Conservation (phyloP, 208 protist genomes). For the Acanthamoeba sp. region DNA sequence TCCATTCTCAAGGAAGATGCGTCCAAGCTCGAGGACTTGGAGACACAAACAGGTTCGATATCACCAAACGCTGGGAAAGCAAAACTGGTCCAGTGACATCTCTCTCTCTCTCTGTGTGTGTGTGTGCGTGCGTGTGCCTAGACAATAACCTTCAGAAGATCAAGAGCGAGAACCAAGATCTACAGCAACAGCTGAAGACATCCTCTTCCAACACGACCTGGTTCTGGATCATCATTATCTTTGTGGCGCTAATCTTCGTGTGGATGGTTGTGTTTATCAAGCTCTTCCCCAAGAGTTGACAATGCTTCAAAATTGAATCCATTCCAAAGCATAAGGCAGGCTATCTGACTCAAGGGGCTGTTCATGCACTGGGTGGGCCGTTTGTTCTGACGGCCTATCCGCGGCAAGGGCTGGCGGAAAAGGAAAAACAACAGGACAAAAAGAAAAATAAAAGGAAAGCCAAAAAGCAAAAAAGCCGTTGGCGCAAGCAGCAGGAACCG, state of each 20-base stretch:
- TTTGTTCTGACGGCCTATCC: too few relatives aligned
- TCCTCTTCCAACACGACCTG: conserved; percentile 15
- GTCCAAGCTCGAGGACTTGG: neutral
- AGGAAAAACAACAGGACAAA: neutral
- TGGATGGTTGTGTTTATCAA: conserved; percentile 66
- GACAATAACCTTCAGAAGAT: conserved; percentile 59
- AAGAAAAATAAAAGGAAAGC: neutral
- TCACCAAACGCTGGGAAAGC: too few relatives aligned
- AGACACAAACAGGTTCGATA: neutral
- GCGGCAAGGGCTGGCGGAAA: too few relatives aligned
- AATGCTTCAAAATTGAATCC: neutral
- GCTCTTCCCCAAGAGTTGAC: conserved; percentile 18
- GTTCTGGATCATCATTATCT: conserved; percentile 63
- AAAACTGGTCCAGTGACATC: too few relatives aligned
- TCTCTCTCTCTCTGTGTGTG: neutral
- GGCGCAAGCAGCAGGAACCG: neutral
- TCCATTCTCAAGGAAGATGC: neutral
- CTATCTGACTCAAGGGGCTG: too few relatives aligned
- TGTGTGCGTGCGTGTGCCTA: too few relatives aligned
- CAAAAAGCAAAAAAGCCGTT: neutral
- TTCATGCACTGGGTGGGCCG: too few relatives aligned
- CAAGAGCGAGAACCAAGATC: neutral
- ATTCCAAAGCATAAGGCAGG: neutral
- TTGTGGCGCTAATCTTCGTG: conserved; percentile 31
- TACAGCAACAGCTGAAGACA: neutral